Conservation (phyloP, 208 protist species). For the Leishmania mexicana region DNA sequence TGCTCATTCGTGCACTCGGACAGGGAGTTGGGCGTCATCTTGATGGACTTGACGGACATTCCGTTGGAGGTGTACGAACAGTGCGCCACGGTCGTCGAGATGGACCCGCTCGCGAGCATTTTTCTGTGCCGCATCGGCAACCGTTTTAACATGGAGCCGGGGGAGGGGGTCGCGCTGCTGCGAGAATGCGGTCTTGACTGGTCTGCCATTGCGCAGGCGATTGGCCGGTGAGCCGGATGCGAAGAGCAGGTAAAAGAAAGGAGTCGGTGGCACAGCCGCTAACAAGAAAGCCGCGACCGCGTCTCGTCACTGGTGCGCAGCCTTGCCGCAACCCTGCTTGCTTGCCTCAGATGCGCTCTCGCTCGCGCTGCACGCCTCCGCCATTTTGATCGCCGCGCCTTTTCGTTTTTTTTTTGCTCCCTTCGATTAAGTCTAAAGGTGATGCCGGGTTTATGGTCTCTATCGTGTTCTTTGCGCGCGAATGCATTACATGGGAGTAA, state of each 20-base stretch:
- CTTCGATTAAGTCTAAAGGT: background rate
- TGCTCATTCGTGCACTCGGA: constrained; percentile 51
- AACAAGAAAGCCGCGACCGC: background rate
- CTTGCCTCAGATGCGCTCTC: background rate
- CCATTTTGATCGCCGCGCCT: background rate
- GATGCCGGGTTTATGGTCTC: background rate
- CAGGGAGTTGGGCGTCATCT: constrained; percentile 57
- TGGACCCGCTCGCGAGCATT: constrained; percentile 69
- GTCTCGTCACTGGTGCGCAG: background rate
- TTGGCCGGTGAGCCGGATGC: constrained; percentile 6
- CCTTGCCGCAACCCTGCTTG: background rate
- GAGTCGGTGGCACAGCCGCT: background rate
- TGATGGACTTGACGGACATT: constrained; percentile 68
- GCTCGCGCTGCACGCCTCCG: background rate
- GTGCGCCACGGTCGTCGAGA: constrained; percentile 56
- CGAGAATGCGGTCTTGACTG: constrained; percentile 60
- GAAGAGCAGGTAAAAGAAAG: background rate
- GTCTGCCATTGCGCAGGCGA: constrained; percentile 46
- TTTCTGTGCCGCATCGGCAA: constrained; percentile 78
- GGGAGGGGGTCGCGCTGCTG: constrained; percentile 56
- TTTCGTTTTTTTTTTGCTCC: background rate
- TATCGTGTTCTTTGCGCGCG: background rate
- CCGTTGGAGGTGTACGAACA: constrained; percentile 71
- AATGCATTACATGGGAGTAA: background rate
- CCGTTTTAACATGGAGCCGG: constrained; percentile 54